Base-by-base conservation (phyloP, 2,329 filamentous ascomycete genomes). In the Pseudogymnoascus sp. region DNA sequence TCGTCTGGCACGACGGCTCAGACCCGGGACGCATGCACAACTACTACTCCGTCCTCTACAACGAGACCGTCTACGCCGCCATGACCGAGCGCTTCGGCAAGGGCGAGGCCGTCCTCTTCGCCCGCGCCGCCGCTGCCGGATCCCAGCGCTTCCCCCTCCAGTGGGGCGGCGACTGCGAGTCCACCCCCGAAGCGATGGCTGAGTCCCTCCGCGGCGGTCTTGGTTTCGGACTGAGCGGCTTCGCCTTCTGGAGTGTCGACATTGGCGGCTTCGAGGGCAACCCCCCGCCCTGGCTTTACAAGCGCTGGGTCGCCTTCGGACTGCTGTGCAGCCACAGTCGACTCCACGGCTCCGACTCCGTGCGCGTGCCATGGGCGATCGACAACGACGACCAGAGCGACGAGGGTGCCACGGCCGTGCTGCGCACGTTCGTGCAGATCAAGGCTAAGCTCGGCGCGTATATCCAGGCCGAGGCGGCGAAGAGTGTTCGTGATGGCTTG, bases 101-200 rank as follows among this genome's bases (percentile, higher is more conserved):
- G 60, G 74, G 79, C 60, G 76, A 84, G 72, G 79, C 80, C 21
- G 79, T 85, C 28, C 74, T 87, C 2, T 87, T 87, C 69, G 83
- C 84, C 3, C 78, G 84, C 25, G 79, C 81, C 28, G 82, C 84
- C 6, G 82, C 82, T 18, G 82, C 84, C 3, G 84, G 84, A 2
- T 81, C 80, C 3, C 84, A 87, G 68, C 76, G 79, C 5, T 86
- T 84, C 69, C 84, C 84, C 1, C 75, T 85, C 0, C 79, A 81
- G 66, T 87, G 84, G 84, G 84, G 84, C 18, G 84, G 84, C 40
- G 84, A 87, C 71, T 86, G 84, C 70, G 84, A 87, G 69, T 83
- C 80, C 34, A 86, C 84, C 1, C 82, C 83, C 59, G 82, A 84
- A 69, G 84, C 84, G 1, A 84, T 87, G 76, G 84, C 83, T 0